These are phyloP conservation scores for Camelina hispida DNA, from an alignment of 345 rosid genomes.

Conservation along the genomic window DNA sequence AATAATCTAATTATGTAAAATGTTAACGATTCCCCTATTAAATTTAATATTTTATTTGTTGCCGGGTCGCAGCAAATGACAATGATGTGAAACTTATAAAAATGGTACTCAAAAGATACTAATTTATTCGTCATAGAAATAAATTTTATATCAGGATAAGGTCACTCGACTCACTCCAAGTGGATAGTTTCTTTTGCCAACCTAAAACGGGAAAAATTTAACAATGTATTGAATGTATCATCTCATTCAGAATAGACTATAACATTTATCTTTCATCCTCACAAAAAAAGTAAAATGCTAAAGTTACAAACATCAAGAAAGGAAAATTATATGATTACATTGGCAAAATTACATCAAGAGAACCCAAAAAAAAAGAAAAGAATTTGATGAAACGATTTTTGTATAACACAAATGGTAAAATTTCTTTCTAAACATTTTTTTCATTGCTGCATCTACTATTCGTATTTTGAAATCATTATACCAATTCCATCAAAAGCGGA, in stretches of 20 bases:
- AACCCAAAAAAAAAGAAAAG: constrained; percentile 1
- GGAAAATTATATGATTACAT: constrained; percentile 23
- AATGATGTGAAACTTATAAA: neutral
- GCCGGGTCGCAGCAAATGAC: constrained; percentile 18
- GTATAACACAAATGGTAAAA: constrained; percentile 30
- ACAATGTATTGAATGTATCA: neutral
- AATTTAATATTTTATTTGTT: neutral
- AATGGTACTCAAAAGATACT: neutral
- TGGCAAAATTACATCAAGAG: neutral
- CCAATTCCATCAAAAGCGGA: constrained; percentile 87
- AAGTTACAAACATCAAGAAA: neutral
- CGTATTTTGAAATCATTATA: constrained; percentile 45
- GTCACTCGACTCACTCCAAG: neutral
- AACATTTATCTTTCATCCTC: neutral
- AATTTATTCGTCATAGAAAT: neutral
- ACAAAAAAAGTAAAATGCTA: neutral
- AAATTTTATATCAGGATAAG: neutral
- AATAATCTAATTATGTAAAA: neutral
- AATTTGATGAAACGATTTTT: constrained; percentile 3
- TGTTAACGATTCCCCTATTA: neutral
- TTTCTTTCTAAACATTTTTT: constrained; percentile 29
- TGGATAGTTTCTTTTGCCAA: neutral
- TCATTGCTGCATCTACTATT: constrained; percentile 25
- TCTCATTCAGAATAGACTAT: no score
- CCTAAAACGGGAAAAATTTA: neutral